Evolutionary conservation across 495 filamentous ascomycete genomes (phyloP).

Genomic region (Penicillium parvum): DNA sequence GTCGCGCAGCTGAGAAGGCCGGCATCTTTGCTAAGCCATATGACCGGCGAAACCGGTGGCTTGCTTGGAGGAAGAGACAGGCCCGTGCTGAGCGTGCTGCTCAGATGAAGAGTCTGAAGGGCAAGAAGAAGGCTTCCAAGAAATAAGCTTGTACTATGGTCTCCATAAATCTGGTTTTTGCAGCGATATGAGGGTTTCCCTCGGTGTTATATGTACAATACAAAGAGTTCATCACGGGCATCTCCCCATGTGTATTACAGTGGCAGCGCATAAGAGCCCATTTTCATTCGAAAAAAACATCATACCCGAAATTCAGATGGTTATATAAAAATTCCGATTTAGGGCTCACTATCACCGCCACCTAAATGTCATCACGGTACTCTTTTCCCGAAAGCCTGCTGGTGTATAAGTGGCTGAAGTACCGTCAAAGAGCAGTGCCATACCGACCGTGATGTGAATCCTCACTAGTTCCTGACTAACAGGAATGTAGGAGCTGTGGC

Average conservation of each 20-base stretch:
- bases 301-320: no score
- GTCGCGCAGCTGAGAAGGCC: conserved; percentile 58
- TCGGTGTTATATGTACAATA: conserved; percentile 40
- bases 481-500: no score
- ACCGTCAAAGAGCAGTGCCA: no score
- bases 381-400: no score
- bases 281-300: no score
- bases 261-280: no score
- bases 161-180: conserved; percentile 23
- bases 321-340: no score
- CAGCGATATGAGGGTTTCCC: conserved; percentile 31
- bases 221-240: conserved; percentile 23
- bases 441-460: no score
- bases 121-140: conserved; percentile 45
- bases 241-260: conserved; percentile 18
- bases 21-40: conserved; percentile 49
- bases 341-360: no score
- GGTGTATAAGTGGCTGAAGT: no score
- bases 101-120: conserved; percentile 56
- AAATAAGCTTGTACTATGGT: conserved; percentile 33
- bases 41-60: conserved; percentile 53
- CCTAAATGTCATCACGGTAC: no score
- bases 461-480: no score
- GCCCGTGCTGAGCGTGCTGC: conserved; percentile 48
- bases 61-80: conserved; percentile 58